Percentiles rank a stretch among this genome's conserved stretches.
phyloP scores from a whole-genome alignment of 306 rosid species.

The Sechiopsis laciniata region DNA sequence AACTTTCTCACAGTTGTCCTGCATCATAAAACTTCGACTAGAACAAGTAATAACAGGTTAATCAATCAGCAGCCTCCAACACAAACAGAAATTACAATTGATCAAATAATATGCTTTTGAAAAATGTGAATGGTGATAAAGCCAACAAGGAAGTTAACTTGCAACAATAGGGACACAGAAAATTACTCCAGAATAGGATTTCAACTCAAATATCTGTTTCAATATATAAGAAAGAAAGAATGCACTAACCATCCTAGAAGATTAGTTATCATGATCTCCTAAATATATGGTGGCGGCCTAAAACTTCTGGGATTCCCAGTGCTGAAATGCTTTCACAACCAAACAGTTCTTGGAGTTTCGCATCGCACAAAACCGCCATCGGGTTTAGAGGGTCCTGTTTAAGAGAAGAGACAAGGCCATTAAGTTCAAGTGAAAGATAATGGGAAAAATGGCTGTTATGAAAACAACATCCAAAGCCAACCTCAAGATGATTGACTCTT shows the following conservation, averaged over 20 bases:
- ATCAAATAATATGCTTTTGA: neutral
- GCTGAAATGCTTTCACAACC: slow-evolving; percentile 75
- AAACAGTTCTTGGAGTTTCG: slow-evolving; percentile 68
- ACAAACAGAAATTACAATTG: neutral
- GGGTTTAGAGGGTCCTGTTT: slow-evolving; percentile 67
- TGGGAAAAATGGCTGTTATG: neutral
- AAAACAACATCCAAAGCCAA: slow-evolving; percentile 22
- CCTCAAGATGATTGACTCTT: slow-evolving; percentile 66
- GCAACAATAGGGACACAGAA: neutral
- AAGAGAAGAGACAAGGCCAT: neutral
- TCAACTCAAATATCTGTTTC: slow-evolving; percentile 16
- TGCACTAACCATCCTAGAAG: slow-evolving; percentile 36
- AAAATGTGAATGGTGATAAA: slow-evolving; percentile 8
- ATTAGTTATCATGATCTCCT: slow-evolving; percentile 54
- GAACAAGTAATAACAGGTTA: neutral
- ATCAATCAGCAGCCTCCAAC: slow-evolving; percentile 15
- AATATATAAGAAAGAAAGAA: slow-evolving; percentile 14
- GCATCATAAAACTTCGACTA: neutral
- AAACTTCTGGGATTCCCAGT: slow-evolving; percentile 63
- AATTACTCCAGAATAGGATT: neutral
- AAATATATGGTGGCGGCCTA: slow-evolving; percentile 61
- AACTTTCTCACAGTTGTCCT: neutral
- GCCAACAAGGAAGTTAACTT: neutral
- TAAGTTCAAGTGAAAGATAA: slow-evolving; percentile 16
- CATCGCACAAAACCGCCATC: slow-evolving; percentile 58